These are phyloP conservation scores for Bassia scoparia DNA, from an alignment of 148 eudicot species.

Conservation along the genomic window DNA sequence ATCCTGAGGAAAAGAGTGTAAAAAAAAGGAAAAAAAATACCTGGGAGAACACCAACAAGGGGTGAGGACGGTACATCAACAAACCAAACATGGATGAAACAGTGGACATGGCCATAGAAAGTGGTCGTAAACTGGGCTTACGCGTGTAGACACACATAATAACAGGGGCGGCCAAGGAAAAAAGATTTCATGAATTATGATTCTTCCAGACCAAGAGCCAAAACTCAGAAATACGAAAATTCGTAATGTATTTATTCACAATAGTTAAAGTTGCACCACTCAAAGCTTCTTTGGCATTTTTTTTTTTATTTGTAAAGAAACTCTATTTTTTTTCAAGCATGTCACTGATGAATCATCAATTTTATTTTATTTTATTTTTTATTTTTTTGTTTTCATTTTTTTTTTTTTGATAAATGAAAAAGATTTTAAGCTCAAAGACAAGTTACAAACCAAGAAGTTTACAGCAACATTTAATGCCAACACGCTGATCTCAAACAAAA, in stretches of 20 bases:
- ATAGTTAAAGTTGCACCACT: background rate
- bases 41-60: slow-evolving; percentile 93
- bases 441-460: no score
- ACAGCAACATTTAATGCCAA: no score
- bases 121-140: slow-evolving; percentile 82
- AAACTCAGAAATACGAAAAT: background rate
- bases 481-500: no score
- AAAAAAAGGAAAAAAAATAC: slow-evolving; percentile 28
- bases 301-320: no score
- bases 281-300: background rate
- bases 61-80: slow-evolving; percentile 98
- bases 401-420: no score
- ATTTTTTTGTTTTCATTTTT: no score
- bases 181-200: background rate
- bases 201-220: slow-evolving; percentile 1
- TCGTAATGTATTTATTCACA: background rate
- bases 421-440: no score
- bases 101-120: slow-evolving; percentile 93
- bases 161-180: slow-evolving; percentile 78
- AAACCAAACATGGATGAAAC: slow-evolving; percentile 79
- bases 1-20: background rate
- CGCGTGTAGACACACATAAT: slow-evolving; percentile 80
- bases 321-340: background rate
- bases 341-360: background rate
- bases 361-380: no score